Conservation (phyloP, 2,329 filamentous ascomycete genomes). For the Neurospora sp. region DNA sequence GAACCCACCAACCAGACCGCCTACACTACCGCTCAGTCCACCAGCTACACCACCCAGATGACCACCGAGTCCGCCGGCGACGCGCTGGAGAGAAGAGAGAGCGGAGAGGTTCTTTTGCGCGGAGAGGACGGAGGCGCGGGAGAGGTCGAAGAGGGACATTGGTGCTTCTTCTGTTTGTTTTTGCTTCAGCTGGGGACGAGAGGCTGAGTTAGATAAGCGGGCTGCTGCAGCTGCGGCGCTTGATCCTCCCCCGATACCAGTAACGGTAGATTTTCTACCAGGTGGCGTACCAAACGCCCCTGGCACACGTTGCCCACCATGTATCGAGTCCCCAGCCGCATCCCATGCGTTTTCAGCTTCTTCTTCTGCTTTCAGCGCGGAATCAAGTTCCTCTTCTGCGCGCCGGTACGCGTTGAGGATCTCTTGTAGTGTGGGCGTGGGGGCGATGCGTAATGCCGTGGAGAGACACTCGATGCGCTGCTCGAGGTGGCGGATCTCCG, state of each 20-base stretch:
- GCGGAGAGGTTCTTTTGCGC: slow-evolving; percentile 49
- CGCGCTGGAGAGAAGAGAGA: slow-evolving; percentile 40
- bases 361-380: slow-evolving; percentile 54
- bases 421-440: slow-evolving; percentile 58
- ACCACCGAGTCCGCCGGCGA: slow-evolving; percentile 14
- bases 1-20: not conserved
- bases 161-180: slow-evolving; percentile 41
- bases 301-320: slow-evolving; percentile 42
- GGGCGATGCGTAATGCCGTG: slow-evolving; percentile 64
- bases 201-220: slow-evolving; percentile 25
- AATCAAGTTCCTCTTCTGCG: slow-evolving; percentile 68
- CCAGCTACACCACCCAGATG: slow-evolving; percentile 26
- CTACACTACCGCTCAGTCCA: slow-evolving; percentile 1
- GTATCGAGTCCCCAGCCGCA: slow-evolving; percentile 46
- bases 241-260: not conserved
- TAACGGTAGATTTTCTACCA: not conserved
- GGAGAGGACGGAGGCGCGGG: slow-evolving; percentile 47
- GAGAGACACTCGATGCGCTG: slow-evolving; percentile 74
- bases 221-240: slow-evolving; percentile 8
- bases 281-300: not conserved
- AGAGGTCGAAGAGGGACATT: slow-evolving; percentile 56
- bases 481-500: slow-evolving; percentile 61
- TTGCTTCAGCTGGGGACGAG: slow-evolving; percentile 19
- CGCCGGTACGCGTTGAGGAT: slow-evolving; percentile 66
- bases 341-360: slow-evolving; percentile 63